Conservation (phyloP, 2,329 filamentous ascomycete species). For the Pseudofabraea citricarpa region DNA sequence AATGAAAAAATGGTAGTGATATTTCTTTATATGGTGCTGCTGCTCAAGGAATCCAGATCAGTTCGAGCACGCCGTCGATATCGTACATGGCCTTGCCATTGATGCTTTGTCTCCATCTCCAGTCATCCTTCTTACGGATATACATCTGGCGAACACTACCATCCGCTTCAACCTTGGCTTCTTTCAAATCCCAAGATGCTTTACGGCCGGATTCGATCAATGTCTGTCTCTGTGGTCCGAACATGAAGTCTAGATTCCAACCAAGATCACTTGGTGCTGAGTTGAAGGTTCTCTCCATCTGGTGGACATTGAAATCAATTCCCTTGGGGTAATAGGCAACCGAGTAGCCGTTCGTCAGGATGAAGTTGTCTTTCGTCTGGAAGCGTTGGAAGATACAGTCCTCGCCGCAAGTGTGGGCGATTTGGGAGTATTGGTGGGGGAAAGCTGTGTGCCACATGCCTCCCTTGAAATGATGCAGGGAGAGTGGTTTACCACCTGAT, state of each 20-base stretch:
- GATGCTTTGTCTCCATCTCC: slow-evolving; percentile 42
- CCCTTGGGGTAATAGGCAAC: slow-evolving; percentile 25
- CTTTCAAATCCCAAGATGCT: slow-evolving; percentile 49
- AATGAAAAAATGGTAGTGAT: no score
- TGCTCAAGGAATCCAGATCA: slow-evolving; percentile 49
- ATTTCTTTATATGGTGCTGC: no score
- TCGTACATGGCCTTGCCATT: slow-evolving; percentile 44
- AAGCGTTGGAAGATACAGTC: slow-evolving; percentile 27
- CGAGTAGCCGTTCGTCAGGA: slow-evolving; percentile 25
- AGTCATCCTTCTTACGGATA: slow-evolving; percentile 46
- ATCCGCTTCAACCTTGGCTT: slow-evolving; percentile 41
- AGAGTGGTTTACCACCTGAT: slow-evolving; percentile 21
- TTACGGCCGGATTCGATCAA: slow-evolving; percentile 45
- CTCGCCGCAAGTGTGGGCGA: slow-evolving; percentile 26
- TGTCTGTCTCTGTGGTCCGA: slow-evolving; percentile 43
- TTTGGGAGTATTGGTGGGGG: slow-evolving; percentile 20
- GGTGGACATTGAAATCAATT: slow-evolving; percentile 24
- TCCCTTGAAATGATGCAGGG: slow-evolving; percentile 33
- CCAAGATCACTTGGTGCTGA: slow-evolving; percentile 23
- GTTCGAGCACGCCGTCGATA: slow-evolving; percentile 50
- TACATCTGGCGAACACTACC: slow-evolving; percentile 49
- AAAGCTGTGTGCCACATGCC: slow-evolving; percentile 45
- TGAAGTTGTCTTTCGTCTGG: slow-evolving; percentile 23
- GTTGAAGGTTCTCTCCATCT: slow-evolving; percentile 25
- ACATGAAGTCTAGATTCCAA: slow-evolving; percentile 39